These are phyloP conservation scores for Monilinia vaccinii-corymbosi DNA, from an alignment of 2,329 filamentous ascomycete genomes.

Conservation along the genomic window DNA sequence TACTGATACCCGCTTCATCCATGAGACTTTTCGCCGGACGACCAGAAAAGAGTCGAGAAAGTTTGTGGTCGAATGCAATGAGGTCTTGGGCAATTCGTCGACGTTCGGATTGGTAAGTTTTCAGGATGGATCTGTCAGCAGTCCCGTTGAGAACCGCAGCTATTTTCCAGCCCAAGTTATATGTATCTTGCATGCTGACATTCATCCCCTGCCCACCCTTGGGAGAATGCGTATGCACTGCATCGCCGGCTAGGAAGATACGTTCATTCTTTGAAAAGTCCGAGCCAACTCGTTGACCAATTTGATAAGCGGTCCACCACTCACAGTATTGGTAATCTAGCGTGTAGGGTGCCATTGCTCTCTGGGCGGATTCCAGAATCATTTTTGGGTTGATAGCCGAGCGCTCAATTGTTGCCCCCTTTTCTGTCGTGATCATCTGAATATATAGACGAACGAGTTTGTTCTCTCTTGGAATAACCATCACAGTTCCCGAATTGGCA, in stretches of 20 bases:
- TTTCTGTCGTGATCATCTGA: constrained; percentile 13
- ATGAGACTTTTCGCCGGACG: constrained; percentile 37
- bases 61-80: constrained; percentile 53
- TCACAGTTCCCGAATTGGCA: constrained; percentile 40
- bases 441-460: constrained; percentile 49
- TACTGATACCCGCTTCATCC: constrained; percentile 44
- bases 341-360: constrained; percentile 58
- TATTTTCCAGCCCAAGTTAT: constrained; percentile 55
- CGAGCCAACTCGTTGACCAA: constrained; percentile 50
- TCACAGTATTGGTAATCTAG: constrained; percentile 54
- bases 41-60: constrained; percentile 48
- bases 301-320: constrained; percentile 52
- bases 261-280: constrained; percentile 31
- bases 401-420: constrained; percentile 36
- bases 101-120: constrained; percentile 55
- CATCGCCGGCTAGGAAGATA: constrained; percentile 47
- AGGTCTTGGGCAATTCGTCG: constrained; percentile 54
- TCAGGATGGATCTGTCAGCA: constrained; percentile 42
- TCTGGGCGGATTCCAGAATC: constrained; percentile 54
- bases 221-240: constrained; percentile 46
- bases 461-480: constrained; percentile 52
- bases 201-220: constrained; percentile 57
- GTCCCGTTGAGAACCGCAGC: constrained; percentile 17
- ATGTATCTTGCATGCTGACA: constrained; percentile 51
- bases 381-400: constrained; percentile 53